Base-by-base conservation (phyloP, 2,329 filamentous ascomycete genomes). In the Penicillium sp. region DNA sequence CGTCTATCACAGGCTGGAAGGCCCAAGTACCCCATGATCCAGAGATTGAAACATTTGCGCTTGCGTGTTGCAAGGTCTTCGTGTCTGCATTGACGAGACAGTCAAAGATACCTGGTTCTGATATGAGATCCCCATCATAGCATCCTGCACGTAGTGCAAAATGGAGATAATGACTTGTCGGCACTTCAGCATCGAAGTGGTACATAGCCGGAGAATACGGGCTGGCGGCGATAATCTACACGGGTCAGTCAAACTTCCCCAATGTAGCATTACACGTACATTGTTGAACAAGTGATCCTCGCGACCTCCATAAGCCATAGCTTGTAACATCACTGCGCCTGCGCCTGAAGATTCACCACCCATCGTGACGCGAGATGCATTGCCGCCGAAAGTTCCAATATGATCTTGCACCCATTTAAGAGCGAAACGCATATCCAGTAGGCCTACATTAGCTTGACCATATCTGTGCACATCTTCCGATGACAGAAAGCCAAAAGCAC, bases 121-220 rank as follows among this genome's bases (percentile, higher is more conserved):
- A 31, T 9, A 3, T 11, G 19, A 37, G 31, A 14, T 27, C 19
- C 19, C 23, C 48, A 31, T 50, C 16, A n/a, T 37, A 42, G 57
- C 81, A 83, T 1, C 78, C 78, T 0, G 74, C 78, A 8, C 69
- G 58, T 4, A 63, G 61, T 0, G 76, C 80, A 58, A 84, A 80
- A 1, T 72, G 71, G 47, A 80, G 74, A 61, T 83, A 85, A 5
- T 75, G 65, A 19, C 77, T 70, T 4, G 79, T 75, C 0, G 81
- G 79, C 10, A 78, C 67, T 33, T 70, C 73, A 16, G 78, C 80
- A 50, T 79, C 74, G 62, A 80, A 83, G 14, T 71, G 73, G 66
- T 84, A 84, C 60, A 85, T 81, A 53, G 80, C 80, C 0, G 83
- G 81, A 10, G 84, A 74, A 61, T 83, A 86, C 1, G 84, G 83